phyloP scores from a whole-genome alignment of 805 yeast species.

The Schwanniomyces pseudopolymorphus region DNA sequence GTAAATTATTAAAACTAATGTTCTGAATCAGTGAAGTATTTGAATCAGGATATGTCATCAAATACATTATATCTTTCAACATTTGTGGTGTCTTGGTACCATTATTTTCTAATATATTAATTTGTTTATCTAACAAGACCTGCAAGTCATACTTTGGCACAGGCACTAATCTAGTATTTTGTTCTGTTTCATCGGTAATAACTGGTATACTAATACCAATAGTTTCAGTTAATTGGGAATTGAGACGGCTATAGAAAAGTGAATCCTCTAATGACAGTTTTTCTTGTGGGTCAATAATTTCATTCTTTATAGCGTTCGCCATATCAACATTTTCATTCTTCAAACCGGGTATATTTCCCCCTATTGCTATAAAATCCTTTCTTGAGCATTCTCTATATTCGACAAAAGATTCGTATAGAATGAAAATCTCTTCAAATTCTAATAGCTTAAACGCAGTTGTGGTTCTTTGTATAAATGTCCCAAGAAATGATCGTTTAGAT shows the following conservation, averaged over 20 bases:
- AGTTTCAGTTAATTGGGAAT: slow-evolving; percentile 7
- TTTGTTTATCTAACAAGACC: slow-evolving; percentile 51
- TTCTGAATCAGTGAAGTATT: slow-evolving; percentile 37
- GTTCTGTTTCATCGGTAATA: slow-evolving; percentile 5
- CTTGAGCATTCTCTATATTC: slow-evolving; percentile 29
- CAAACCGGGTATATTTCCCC: slow-evolving; percentile 4
- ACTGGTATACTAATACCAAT: slow-evolving; percentile 11
- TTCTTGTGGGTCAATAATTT: slow-evolving; percentile 9
- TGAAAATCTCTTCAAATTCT: slow-evolving; percentile 37
- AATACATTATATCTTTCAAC: slow-evolving; percentile 39
- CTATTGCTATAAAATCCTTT: slow-evolving; percentile 15
- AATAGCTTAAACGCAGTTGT: slow-evolving; percentile 32
- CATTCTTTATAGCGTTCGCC: background rate
- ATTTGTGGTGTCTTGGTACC: slow-evolving; percentile 51
- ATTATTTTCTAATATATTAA: slow-evolving; percentile 48
- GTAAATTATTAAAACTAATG: slow-evolving; percentile 26
- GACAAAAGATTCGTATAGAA: slow-evolving; percentile 34
- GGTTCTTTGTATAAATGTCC: slow-evolving; percentile 29
- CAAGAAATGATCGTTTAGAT: slow-evolving; percentile 26
- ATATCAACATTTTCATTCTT: background rate
- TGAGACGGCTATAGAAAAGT: slow-evolving; percentile 14
- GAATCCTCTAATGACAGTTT: background rate
- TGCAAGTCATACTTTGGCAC: slow-evolving; percentile 54
- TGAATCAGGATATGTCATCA: slow-evolving; percentile 47
- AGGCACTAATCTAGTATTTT: slow-evolving; percentile 23